Base-by-base conservation (phyloP, 1,284 basidiomycete genomes). In the Cutaneotrichosporon cavernicola region DNA sequence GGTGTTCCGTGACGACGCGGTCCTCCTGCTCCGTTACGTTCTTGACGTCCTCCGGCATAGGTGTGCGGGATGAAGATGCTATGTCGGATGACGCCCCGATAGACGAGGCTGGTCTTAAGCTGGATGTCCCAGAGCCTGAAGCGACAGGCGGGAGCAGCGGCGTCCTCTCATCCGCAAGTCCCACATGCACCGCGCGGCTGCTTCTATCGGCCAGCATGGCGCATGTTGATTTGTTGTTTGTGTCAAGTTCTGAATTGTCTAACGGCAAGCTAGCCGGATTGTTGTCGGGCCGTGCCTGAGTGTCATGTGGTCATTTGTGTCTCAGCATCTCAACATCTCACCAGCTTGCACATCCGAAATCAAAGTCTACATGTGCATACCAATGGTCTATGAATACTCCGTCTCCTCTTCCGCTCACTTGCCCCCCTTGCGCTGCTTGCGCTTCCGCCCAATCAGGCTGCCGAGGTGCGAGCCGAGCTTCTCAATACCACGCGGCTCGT, bases 391-490 rank as follows among this genome's bases (percentile, higher is more conserved):
- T 46, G 18, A 16, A 43, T 43, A 43, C 11, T 6, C 40, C 40
- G 14, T 32, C 11, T 8, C 26, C 2, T 14, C 30, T 14, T 10
- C 10, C 22, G 49, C 7, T 30, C 30, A 56, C 55, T 56, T 56
- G 36, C 36, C 55, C 36, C 34, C 8, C 18, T 21, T 18, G 38
- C 55, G 55, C 38, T 56, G 55, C 66, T 77, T 77, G 56, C 81
- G 70, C 75, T 82, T 82, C 53, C 80, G 70, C 9, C 81, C 81
- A 58, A 82, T 82, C 66, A 82, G 36, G 32, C 73, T 72, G 26
- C 81, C 81, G 18, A 82, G 66, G n/a, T 76, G 69, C 30, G 68
- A 60, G 10, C 79, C 81, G 30, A 78, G 59, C 62, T 79, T 76
- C 67, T 81, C 77, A 31, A 77, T 65, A 38, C 80, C 76, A 47